Conservation (phyloP, 805 yeast genomes). For the Saccharomycopsis sp. region DNA sequence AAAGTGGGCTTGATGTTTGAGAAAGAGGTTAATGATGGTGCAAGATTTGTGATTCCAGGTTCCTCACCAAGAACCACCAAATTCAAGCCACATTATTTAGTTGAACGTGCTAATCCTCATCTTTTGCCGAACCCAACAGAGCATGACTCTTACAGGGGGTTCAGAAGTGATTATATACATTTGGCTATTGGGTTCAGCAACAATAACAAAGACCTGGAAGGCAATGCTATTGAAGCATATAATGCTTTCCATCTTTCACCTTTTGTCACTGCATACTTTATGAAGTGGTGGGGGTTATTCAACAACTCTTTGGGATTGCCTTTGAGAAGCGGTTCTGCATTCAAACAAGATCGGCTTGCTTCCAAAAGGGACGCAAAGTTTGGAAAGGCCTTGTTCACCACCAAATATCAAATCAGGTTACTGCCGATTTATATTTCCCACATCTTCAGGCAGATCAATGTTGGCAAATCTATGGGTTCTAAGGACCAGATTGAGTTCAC, state of each 20-base stretch:
- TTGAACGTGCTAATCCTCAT: constrained; percentile 49
- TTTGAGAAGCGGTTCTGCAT: constrained; percentile 60
- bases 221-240: constrained; percentile 26
- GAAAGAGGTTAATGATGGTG: constrained; percentile 32
- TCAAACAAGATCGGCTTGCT: constrained; percentile 40
- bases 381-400: constrained; percentile 60
- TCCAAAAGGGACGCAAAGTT: constrained; percentile 36
- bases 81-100: constrained; percentile 55
- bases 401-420: constrained; percentile 62
- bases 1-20: constrained; percentile 67
- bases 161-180: constrained; percentile 57
- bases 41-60: constrained; percentile 26
- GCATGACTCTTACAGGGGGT: constrained; percentile 56
- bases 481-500: constrained; percentile 37
- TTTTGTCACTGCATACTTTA: constrained; percentile 54
- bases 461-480: constrained; percentile 30
- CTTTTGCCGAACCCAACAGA: constrained; percentile 31
- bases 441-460: constrained; percentile 51
- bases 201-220: constrained; percentile 22
- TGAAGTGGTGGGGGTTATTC: constrained; percentile 76
- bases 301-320: constrained; percentile 73
- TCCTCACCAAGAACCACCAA: constrained; percentile 36
- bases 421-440: constrained; percentile 66
- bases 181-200: constrained; percentile 35
- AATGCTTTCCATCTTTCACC: constrained; percentile 73